Base-by-base conservation (phyloP, 108 stramenopile species). In the Pseudonitzschia delicatissima region DNA sequence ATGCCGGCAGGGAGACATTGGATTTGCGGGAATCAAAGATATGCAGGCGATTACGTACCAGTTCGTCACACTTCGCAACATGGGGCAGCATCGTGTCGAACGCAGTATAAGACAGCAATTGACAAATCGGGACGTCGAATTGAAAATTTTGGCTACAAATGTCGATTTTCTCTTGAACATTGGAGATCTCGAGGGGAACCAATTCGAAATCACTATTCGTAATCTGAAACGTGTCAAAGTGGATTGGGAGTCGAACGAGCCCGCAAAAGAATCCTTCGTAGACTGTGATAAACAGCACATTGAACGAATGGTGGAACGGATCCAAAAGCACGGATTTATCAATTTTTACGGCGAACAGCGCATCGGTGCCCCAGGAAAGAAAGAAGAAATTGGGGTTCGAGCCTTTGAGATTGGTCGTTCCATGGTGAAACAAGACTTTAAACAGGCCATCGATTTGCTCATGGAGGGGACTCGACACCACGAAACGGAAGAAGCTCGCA, bases 271-370 rank as follows among this genome's bases (percentile, higher is more conserved):
- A 63, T 66, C 51, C 26, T 50, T 69, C 32, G 66, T 80, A 15
- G 51, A 71, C 18, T 73, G 82, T 36, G 70, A 80, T 18, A n/a
- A 57, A 53, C 47, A 53, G 6, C 85, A 91, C 61, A 25, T 87
- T n/a, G 34, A 70, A 47, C 47, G 48, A 13, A 87, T 84, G 79
- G 75, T 78, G 12, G 71, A 80, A 26, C 62, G 87, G 25, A 58
- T 93, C 18, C 55, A 57, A n/a, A 37, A 65, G 5, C 52, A 47
- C 53, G 91, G 91, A 3, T 95, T 95, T 60, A 73, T 95, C 45
- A 95, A 95, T 65, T 95, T 89, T 68, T 95, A 77, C 65, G 94
- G 94, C 7, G 85, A 89, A 60, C 94, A 95, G 74, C 73, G 94
- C 12, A 78, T 95, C 1, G 94, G 94, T 26, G 66, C 70, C 21